Conservation (phyloP, 176 grass and related monocot genomes). For the Alopecurus myosuroides region DNA sequence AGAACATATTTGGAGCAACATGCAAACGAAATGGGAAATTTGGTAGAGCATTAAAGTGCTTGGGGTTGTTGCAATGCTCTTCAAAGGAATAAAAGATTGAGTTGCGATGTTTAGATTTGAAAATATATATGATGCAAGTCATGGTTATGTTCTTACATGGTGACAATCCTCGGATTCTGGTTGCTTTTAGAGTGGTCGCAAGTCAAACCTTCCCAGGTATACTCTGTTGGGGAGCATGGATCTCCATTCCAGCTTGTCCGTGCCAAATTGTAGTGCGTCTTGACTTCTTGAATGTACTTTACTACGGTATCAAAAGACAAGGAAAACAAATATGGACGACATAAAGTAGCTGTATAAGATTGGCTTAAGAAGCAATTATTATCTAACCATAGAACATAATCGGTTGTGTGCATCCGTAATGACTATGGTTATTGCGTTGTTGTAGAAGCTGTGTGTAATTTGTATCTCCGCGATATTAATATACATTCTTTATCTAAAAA, state of each 20-base stretch:
- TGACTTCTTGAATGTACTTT: neutral
- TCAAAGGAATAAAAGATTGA: neutral
- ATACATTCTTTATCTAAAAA: too few species aligned
- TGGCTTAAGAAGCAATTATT: neutral
- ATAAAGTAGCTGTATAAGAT: neutral
- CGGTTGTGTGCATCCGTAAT: too few species aligned
- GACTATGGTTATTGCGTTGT: neutral
- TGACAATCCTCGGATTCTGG: neutral
- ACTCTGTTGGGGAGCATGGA: slow-evolving; percentile 17
- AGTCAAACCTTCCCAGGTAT: slow-evolving; percentile 4
- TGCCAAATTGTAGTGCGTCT: neutral
- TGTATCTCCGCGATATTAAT: too few species aligned
- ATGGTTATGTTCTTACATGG: slow-evolving; percentile 18
- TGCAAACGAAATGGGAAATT: neutral
- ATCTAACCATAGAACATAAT: neutral
- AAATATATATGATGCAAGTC: neutral
- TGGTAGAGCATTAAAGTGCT: neutral
- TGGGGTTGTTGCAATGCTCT: neutral
- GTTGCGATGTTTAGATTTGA: neutral
- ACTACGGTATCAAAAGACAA: neutral
- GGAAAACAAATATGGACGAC: neutral
- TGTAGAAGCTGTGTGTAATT: too few species aligned
- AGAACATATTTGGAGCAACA: neutral
- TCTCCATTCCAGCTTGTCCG: slow-evolving; percentile 19
- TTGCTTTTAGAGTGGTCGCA: neutral